phyloP scores from a whole-genome alignment of 306 rosid genomes.

The Vigna mungo region DNA sequence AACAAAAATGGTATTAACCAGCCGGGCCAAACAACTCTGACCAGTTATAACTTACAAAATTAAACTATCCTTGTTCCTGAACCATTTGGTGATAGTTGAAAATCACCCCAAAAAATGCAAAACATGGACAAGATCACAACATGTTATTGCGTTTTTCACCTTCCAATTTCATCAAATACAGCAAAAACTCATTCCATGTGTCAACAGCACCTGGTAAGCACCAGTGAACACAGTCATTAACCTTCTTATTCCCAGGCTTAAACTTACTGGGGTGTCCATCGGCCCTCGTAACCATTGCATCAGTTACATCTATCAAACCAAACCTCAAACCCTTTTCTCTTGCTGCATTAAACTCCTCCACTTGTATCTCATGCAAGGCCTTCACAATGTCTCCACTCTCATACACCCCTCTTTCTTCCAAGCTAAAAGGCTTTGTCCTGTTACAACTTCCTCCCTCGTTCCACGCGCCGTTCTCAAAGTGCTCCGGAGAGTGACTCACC shows the following conservation, averaged over 20 bases:
- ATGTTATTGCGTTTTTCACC: not conserved
- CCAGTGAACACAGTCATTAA: slow-evolving; percentile 88
- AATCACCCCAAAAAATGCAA: not conserved
- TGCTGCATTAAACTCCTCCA: slow-evolving; percentile 57
- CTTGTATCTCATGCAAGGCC: slow-evolving; percentile 49
- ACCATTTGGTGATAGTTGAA: not conserved
- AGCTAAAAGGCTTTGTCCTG: slow-evolving; percentile 57
- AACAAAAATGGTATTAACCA: not conserved
- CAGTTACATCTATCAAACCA: slow-evolving; percentile 61
- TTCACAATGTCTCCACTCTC: slow-evolving; percentile 37
- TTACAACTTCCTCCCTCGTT: slow-evolving; percentile 73
- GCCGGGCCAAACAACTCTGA: not conserved
- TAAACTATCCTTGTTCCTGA: no score
- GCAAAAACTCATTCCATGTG: slow-evolving; percentile 79
- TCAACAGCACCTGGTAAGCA: slow-evolving; percentile 88
- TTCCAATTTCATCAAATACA: slow-evolving; percentile 54
- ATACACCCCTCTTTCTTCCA: slow-evolving; percentile 47
- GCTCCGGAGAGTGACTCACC: slow-evolving; percentile 76
- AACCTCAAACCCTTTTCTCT: slow-evolving; percentile 54
- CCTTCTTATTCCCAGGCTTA: slow-evolving; percentile 42
- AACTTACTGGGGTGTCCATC: slow-evolving; percentile 78
- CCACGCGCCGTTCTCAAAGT: slow-evolving; percentile 80
- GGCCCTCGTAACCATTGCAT: slow-evolving; percentile 64
- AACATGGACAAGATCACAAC: not conserved
- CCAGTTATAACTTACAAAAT: not conserved